Evolutionary conservation across 768 basidiomycete genomes (phyloP), one percentile per base, ranked within the genome.

Genomic region (Kondoa malvinella): DNA sequence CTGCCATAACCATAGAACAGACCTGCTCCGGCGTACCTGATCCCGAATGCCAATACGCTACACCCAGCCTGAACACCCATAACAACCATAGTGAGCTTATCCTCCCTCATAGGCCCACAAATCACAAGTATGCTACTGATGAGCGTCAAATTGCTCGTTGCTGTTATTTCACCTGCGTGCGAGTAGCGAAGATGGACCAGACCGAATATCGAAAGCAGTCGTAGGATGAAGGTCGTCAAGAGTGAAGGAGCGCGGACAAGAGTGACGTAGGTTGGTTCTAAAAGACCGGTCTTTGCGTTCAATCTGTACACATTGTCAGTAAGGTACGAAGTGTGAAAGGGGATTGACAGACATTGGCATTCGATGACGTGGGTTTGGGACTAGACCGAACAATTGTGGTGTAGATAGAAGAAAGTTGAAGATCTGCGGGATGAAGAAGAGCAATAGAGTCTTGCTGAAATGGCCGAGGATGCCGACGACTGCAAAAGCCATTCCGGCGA

Each of bases 401-500:
- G 87, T 88, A 15, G 91, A 94, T 50, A 96, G 80, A 63, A 97
- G 66, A 75, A 99, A 99, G 77, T 99, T 99, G 84, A 96, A 92
- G 70, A 95, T 87, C 76, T 99, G 95, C 2, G 95, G 95, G 61
- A 99, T 82, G 80, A 97, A 97, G 81, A 99, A 97, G 29, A 97
- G 80, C 67, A 96, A 82, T 8, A 99, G 80, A 0, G 95, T 99
- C 78, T 99, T 99, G 65, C 89, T 90, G 77, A 92, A 96, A 77
- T 99, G 95, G 0, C 88, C 91, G 74, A 95, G 89, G 70, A 99
- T 96, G 27, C 91, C 92, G 33, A 94, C 92, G 8, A 95, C 92
- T 0, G 95, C 87, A 76, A 99, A 97, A 2, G 95, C 90, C 95
- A 99, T 99, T 69, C 95, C 95, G 0, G 91, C 85, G 56, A 96